phyloP scores from a whole-genome alignment of 495 filamentous ascomycete genomes.

The Alectoria sarmentosa region DNA sequence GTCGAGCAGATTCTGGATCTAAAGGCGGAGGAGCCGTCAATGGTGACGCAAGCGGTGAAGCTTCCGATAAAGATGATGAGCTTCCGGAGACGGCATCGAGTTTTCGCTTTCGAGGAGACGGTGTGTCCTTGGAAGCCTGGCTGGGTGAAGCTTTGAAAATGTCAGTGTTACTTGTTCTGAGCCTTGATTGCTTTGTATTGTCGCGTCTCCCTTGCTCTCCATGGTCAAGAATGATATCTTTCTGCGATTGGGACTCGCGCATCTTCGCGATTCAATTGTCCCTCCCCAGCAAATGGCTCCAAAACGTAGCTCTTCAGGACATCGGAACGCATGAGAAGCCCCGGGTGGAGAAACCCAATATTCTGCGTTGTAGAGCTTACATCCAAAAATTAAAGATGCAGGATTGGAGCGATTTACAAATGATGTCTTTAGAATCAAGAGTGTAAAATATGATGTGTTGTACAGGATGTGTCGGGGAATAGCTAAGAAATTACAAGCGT shows the following conservation, averaged over 20 bases:
- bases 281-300: background rate
- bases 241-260: background rate
- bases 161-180: conserved; percentile 7
- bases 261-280: background rate
- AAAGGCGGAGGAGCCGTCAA: conserved; percentile 33
- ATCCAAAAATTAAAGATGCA: background rate
- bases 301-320: background rate
- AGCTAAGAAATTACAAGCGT: conserved; percentile 30
- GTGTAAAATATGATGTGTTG: background rate
- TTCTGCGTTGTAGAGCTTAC: background rate
- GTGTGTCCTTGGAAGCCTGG: conserved; percentile 11
- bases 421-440: background rate
- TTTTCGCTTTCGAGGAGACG: conserved; percentile 34
- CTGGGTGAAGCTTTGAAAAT: conserved; percentile 17
- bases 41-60: conserved; percentile 47
- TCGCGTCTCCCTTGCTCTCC: background rate
- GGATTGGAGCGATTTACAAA: background rate
- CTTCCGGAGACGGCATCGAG: conserved; percentile 53
- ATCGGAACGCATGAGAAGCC: background rate
- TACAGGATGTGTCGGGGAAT: background rate
- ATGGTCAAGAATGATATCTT: background rate
- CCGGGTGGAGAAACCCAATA: background rate
- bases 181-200: background rate
- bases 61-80: conserved; percentile 54
- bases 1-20: conserved; percentile 45